Evolutionary conservation across 2,329 filamentous ascomycete genomes (phyloP), one percentile per base, ranked within the genome.

Genomic region (Plenodomus lindquistii): DNA sequence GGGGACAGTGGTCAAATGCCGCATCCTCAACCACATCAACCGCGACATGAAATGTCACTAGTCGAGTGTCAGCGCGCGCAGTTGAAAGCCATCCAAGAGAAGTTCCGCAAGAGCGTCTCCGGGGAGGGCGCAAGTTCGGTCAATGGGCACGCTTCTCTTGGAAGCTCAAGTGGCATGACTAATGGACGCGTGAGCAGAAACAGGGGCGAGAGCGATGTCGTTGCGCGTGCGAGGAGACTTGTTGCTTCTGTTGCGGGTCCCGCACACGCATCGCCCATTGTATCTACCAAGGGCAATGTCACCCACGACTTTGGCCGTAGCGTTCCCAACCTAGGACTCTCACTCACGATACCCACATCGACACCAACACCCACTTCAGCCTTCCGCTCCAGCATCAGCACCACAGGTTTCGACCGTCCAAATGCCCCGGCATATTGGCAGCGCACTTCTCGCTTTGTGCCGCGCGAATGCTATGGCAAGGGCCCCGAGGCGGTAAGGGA

Each of bases 391-490:
- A 65, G 49, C 19, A 45, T 44, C 19, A 46, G 48, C 9, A 50
- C 50, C 2, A 50, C 53, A 24, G 37, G 52, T 16, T 16, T 31
- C 11, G 27, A 18, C 42, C 49, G 17, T 46, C 48, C 6, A 46
- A 47, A 60, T 24, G 55, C 54, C 7, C 63, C 69, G 10, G 66
- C 69, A 17, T 73, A 69, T 46, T 66, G 63, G 57, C 46, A 35
- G 20, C 70, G 70, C 8, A 44, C 52, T 9, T 66, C 60, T 40
- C 65, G 66, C n/a, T 73, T 73, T 20, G 68, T 73, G 1, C 69
- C 69, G 7, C 54, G 59, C 10, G 64, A 72, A 38, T 57, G 70
- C 7, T 73, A 72, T 29, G 70, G 70, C 7, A 62, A 69, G 41
- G 67, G 68, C 3, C 46, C 57, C 1, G 65, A 68, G 16, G 69